A percentile compares a stretch with the other conserved stretches of the same genome.
These are phyloP conservation scores for Rhizopogon salebrosus DNA, from an alignment of 768 basidiomycete genomes.

Conservation along the genomic window DNA sequence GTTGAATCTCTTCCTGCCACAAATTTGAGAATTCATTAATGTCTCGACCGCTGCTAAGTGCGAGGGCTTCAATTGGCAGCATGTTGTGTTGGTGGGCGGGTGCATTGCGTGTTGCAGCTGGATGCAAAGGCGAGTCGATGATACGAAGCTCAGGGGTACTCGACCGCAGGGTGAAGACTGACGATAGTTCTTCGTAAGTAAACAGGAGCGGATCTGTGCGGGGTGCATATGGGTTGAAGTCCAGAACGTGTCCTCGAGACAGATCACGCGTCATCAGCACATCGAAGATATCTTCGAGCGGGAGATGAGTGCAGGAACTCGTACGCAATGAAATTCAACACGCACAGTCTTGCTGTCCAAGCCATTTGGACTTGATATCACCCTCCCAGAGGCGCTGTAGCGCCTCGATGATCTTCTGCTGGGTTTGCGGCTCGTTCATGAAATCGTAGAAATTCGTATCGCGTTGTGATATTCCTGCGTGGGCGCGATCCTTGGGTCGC, in stretches of 20 bases:
- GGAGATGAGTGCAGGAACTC: not conserved
- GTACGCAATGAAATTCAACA: slow-evolving; percentile 1
- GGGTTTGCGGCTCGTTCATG: slow-evolving; percentile 58
- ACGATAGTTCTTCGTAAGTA: slow-evolving; percentile 68
- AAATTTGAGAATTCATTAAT: slow-evolving; percentile 68
- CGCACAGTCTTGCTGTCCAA: slow-evolving; percentile 60
- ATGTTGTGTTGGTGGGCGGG: slow-evolving; percentile 84
- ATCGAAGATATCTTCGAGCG: slow-evolving; percentile 70
- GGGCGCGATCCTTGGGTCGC: not conserved
- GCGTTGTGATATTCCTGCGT: slow-evolving; percentile 76
- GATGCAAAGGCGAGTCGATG: slow-evolving; percentile 73
- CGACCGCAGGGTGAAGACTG: slow-evolving; percentile 22
- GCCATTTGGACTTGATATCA: slow-evolving; percentile 59
- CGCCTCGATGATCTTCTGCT: slow-evolving; percentile 43
- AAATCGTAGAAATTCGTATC: slow-evolving; percentile 89
- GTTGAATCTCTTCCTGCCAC: slow-evolving; percentile 53
- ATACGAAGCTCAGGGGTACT: slow-evolving; percentile 47
- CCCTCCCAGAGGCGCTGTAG: slow-evolving; percentile 64
- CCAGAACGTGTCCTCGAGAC: slow-evolving; percentile 72
- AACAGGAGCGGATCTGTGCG: slow-evolving; percentile 89
- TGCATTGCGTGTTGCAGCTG: slow-evolving; percentile 56
- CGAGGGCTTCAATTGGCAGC: slow-evolving; percentile 86
- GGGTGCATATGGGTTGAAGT: slow-evolving; percentile 85
- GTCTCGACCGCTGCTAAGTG: slow-evolving; percentile 65
- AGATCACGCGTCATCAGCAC: slow-evolving; percentile 82